Evolutionary conservation across 495 filamentous ascomycete species (phyloP).

Genomic region (Aspergillus nanangensis): DNA sequence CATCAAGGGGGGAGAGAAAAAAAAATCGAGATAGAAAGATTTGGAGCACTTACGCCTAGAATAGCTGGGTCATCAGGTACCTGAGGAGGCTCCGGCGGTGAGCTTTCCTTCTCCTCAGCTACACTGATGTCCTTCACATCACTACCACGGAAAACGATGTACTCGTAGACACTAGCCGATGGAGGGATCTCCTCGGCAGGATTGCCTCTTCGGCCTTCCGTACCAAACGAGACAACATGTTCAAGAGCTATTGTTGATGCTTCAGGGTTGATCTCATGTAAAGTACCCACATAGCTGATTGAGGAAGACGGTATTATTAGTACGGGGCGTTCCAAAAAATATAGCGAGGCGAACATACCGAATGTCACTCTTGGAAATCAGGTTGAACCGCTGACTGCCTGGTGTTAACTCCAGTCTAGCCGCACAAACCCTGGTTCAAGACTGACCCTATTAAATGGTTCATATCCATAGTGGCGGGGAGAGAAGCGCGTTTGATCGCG

Average conservation of each 20-base stretch:
- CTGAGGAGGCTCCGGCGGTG: conserved; percentile 58
- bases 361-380: conserved; percentile 97
- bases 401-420: conserved; percentile 43
- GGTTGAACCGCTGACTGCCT: conserved; percentile 48
- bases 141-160: conserved; percentile 97
- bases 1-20: conserved; percentile 1
- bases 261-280: conserved; percentile 98
- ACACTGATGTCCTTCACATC: conserved; percentile 98
- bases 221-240: conserved; percentile 88
- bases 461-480: conserved; percentile 46
- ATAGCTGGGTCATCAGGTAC: conserved; percentile 96
- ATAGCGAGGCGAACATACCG: conserved; percentile 51
- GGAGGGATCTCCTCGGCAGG: conserved; percentile 76
- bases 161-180: conserved; percentile 87
- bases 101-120: conserved; percentile 75
- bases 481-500: conserved; percentile 32
- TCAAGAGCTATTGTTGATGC: conserved; percentile 94
- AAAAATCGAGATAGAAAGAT: conserved; percentile 1
- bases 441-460: conserved; percentile 52
- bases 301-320: conserved; percentile 13
- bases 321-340: background rate
- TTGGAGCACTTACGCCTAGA: conserved; percentile 73
- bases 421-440: conserved; percentile 35
- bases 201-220: conserved; percentile 77
- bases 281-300: conserved; percentile 83